Evolutionary conservation across 805 yeast genomes (phyloP), one percentile per base, ranked within the genome.

Genomic region (Spathaspora boniae): DNA sequence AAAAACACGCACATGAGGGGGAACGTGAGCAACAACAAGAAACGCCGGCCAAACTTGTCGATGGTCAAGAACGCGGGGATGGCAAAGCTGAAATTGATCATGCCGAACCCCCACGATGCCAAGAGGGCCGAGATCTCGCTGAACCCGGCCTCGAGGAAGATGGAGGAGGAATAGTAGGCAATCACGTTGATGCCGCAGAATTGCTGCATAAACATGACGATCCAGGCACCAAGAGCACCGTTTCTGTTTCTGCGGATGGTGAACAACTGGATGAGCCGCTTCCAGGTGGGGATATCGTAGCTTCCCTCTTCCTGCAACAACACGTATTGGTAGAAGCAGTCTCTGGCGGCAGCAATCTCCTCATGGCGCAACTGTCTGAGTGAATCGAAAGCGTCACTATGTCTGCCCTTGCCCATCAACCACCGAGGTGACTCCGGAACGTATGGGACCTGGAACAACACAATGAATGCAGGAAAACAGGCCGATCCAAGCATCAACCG

Each of bases 131-230:
- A 68, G 42, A 74, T 67, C 42, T 73, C 76, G 26, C 74, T 58
- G 58, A 82, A 80, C 28, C 82, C 83, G 16, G 88, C 77, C 38
- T 79, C 72, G 16, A 71, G 58, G 61, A 86, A 86, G 39, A 86
- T 86, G 7, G 83, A 70, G 0, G 93, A 80, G 1, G 91, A 82
- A 59, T 84, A 86, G 61, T 85, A 83, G 14, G 94, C 91, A 60
- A 86, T 85, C 35, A 86, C 91, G 52, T 86, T 86, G 56, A 86
- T 77, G 48, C 95, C 95, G 62, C 95, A 86, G 64, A 86, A 83
- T 57, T 86, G 95, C 65, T 86, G 95, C 86, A 82, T 82, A 53
- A 86, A 83, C 78, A 87, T 86, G 41, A 80, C 86, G 44, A 86
- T 72, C 74, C 82, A 82, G 3, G 94, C 78, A 37, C 86, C 95